phyloP scores from a whole-genome alignment of 345 rosid species.

The Balakata baccata region DNA sequence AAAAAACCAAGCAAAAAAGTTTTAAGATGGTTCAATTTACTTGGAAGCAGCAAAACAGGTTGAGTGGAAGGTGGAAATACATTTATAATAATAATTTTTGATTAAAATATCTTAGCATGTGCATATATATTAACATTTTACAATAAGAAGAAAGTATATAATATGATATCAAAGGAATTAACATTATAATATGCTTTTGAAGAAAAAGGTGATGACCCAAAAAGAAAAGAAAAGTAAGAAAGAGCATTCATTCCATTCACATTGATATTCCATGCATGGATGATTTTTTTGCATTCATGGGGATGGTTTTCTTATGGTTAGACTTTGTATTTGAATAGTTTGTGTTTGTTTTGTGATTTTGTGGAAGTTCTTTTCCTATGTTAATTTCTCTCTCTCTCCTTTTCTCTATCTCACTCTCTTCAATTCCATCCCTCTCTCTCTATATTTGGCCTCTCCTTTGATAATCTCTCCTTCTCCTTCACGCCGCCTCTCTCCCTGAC shows the following conservation, averaged over 20 bases:
- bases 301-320: not conserved
- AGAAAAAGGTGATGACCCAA: constrained; percentile 5
- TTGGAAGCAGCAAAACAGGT: not conserved
- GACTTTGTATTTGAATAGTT: not conserved
- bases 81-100: not conserved
- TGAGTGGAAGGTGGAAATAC: not conserved
- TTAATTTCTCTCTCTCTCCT: constrained; percentile 1
- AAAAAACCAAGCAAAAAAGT: not conserved
- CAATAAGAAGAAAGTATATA: not conserved
- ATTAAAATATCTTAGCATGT: not conserved
- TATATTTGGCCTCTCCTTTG: not conserved
- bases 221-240: not conserved
- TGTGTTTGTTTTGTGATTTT: constrained; percentile 12
- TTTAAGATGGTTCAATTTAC: constrained; percentile 9
- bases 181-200: not conserved
- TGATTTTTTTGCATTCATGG: constrained; percentile 3
- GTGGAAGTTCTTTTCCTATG: not conserved
- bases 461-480: constrained; percentile 51
- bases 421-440: not conserved
- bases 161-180: too few relatives aligned
- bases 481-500: constrained; percentile 60
- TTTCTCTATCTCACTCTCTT: not conserved
- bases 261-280: constrained; percentile 16
- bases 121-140: not conserved
- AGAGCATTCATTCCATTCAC: not conserved